These are phyloP conservation scores for Colletotrichum spaethianum DNA, from an alignment of 2,329 filamentous ascomycete genomes.

Conservation along the genomic window DNA sequence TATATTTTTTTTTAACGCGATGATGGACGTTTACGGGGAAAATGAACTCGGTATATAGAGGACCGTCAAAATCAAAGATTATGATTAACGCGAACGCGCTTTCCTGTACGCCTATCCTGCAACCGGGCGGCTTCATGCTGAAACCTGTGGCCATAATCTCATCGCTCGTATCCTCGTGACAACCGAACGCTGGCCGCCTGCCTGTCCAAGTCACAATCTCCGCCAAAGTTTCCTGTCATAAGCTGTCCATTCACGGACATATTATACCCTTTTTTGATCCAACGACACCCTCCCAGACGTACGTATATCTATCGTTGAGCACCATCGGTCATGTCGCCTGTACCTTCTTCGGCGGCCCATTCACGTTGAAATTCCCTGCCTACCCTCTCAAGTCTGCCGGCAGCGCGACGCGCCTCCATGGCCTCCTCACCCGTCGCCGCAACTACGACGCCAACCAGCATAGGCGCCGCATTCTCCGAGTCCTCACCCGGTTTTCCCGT, in stretches of 20 bases:
- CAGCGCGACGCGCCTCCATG: constrained; percentile 66
- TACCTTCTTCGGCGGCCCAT: constrained; percentile 58
- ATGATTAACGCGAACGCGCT: constrained; percentile 39
- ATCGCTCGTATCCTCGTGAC: constrained; percentile 31
- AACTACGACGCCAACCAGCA: constrained; percentile 69
- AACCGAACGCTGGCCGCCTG: neutral
- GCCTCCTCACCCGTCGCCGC: constrained; percentile 63
- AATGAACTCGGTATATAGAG: constrained; percentile 42
- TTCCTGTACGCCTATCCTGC: constrained; percentile 30
- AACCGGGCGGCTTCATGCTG: constrained; percentile 10
- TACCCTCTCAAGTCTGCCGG: constrained; percentile 66
- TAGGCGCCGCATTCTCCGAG: constrained; percentile 55
- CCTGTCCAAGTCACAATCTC: constrained; percentile 1
- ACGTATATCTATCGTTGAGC: neutral
- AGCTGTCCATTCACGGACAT: neutral
- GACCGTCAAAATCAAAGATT: constrained; percentile 42
- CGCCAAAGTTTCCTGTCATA: neutral
- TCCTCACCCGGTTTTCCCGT: constrained; percentile 22
- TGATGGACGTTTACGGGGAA: constrained; percentile 39
- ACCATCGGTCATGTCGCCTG: constrained; percentile 22
- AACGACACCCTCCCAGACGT: neutral
- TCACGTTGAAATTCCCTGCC: constrained; percentile 69
- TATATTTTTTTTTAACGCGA: constrained; percentile 36
- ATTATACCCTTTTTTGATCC: neutral
- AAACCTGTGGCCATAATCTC: constrained; percentile 19